Percentiles rank a stretch among this genome's conserved stretches.
These are phyloP conservation scores for Aquilaria yunnanensis DNA, from an alignment of 345 rosid species.

Conservation along the genomic window DNA sequence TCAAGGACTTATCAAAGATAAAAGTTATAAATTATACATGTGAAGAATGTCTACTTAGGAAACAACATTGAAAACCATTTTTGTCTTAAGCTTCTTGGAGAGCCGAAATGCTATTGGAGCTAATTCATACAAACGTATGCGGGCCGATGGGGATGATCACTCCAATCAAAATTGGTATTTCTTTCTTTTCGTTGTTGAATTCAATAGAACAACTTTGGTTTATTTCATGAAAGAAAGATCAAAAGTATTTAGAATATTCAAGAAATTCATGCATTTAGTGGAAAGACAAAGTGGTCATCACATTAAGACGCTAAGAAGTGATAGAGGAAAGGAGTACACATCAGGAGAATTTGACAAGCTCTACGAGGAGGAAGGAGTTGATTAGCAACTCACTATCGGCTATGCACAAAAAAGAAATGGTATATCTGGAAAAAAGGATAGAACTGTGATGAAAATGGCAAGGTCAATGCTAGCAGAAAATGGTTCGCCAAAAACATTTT, in stretches of 20 bases:
- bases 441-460: background rate
- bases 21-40: too few species aligned
- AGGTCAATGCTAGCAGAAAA: background rate
- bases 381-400: background rate
- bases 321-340: background rate
- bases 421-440: background rate
- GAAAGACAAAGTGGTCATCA: background rate
- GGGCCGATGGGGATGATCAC: background rate
- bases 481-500: background rate
- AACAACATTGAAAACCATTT: too few species aligned
- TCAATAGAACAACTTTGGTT: background rate
- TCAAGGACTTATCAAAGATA: too few species aligned
- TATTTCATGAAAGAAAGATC: conserved; percentile 2
- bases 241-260: background rate
- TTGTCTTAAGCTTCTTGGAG: too few species aligned
- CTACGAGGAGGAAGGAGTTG: background rate
- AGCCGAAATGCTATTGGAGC: too few species aligned
- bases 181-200: background rate
- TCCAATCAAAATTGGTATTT: background rate
- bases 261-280: background rate
- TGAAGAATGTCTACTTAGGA: too few species aligned
- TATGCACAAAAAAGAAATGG: background rate
- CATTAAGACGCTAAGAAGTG: background rate
- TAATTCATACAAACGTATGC: background rate
- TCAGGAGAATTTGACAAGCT: background rate